phyloP scores from a whole-genome alignment of 371 early-diverging fungal genomes.

The Synchytrium microbalum region DNA sequence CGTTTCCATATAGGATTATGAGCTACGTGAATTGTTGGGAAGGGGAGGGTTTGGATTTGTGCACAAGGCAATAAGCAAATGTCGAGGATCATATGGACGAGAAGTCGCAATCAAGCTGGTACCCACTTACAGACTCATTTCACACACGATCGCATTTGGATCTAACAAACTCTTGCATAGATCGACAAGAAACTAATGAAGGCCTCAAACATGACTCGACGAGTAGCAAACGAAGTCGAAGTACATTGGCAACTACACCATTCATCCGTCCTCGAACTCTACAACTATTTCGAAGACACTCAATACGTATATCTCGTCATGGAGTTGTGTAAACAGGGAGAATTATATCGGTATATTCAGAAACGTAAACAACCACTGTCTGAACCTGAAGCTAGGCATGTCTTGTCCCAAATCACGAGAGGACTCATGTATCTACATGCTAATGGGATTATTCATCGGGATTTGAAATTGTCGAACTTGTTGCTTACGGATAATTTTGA shows the following conservation, averaged over 20 bases:
- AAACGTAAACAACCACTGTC: constrained; percentile 9
- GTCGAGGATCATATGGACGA: constrained; percentile 16
- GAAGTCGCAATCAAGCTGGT: constrained; percentile 46
- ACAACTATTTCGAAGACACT: constrained; percentile 55
- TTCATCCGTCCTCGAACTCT: constrained; percentile 40
- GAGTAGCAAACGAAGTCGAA: constrained; percentile 55
- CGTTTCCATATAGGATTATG: constrained; percentile 28
- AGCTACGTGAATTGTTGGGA: constrained; percentile 34
- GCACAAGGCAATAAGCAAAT: constrained; percentile 26
- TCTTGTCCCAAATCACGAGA: constrained; percentile 44
- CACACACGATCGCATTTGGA: constrained; percentile 5
- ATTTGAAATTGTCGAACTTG: constrained; percentile 65
- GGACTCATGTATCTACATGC: constrained; percentile 53
- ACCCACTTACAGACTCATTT: constrained; percentile 7
- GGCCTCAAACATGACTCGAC: constrained; percentile 28
- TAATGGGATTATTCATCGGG: constrained; percentile 57
- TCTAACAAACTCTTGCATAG: constrained; percentile 10
- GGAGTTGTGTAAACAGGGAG: constrained; percentile 63
- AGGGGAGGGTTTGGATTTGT: constrained; percentile 43
- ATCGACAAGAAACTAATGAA: constrained; percentile 38
- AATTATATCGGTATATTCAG: constrained; percentile 56
- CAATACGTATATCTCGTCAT: constrained; percentile 67
- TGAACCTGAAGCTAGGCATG: constrained; percentile 47
- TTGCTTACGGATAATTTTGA: constrained; percentile 47
- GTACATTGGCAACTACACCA: constrained; percentile 51